phyloP scores from a whole-genome alignment of 2,329 filamentous ascomycete species.

The Metarhizium rileyi region DNA sequence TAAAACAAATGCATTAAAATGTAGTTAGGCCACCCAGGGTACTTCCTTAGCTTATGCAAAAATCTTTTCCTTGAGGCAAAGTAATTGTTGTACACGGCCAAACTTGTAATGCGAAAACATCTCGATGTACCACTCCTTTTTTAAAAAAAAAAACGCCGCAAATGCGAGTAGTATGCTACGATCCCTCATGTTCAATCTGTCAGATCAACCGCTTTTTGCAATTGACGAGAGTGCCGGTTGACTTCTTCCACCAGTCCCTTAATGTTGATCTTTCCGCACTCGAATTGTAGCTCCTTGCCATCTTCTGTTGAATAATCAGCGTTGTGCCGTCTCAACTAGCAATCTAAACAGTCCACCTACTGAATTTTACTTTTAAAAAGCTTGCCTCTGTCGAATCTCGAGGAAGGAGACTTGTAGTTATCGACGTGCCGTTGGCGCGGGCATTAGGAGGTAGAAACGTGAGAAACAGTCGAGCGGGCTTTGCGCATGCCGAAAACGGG shows the following conservation, averaged over 20 bases:
- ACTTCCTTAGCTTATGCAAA: constrained; percentile 19
- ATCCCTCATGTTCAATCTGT: constrained; percentile 28
- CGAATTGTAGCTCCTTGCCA: constrained; percentile 78
- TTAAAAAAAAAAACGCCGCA: constrained; percentile 23
- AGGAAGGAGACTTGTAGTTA: constrained; percentile 68
- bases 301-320: constrained; percentile 55
- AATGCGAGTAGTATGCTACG: constrained; percentile 18
- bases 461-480: constrained; percentile 81
- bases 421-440: constrained; percentile 60
- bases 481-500: constrained; percentile 72
- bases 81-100: constrained; percentile 9
- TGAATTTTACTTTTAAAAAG: constrained; percentile 73
- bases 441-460: constrained; percentile 74
- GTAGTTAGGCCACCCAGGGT: background rate
- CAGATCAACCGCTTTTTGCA: constrained; percentile 78
- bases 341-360: constrained; percentile 37
- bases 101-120: constrained; percentile 9
- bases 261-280: constrained; percentile 73
- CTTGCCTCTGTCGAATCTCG: constrained; percentile 58
- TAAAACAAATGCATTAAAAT: constrained; percentile 7
- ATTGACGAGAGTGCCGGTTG: constrained; percentile 72
- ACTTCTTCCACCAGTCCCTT: constrained; percentile 82
- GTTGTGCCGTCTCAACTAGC: background rate
- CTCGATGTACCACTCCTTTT: background rate
- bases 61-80: constrained; percentile 6